Evolutionary conservation across 2,329 filamentous ascomycete genomes (phyloP).

Genomic region (Penicillium sp.): DNA sequence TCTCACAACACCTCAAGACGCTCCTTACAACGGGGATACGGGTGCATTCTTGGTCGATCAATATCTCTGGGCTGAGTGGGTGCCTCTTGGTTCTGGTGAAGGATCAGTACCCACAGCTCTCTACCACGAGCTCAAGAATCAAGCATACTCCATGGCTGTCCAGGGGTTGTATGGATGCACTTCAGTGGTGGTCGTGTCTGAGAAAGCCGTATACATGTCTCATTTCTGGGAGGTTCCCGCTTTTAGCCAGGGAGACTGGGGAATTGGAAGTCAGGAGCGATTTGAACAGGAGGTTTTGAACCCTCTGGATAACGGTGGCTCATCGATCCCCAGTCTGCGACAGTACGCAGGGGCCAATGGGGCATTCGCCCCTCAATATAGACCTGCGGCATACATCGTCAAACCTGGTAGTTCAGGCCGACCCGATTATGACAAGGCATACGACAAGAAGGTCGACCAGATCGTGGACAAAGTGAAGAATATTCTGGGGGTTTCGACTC

Average conservation of each 20-base stretch:
- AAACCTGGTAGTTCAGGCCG: background rate
- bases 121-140: constrained; percentile 3
- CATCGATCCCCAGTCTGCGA: background rate
- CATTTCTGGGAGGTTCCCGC: constrained; percentile 1
- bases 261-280: background rate
- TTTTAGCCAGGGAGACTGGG: background rate
- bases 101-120: background rate
- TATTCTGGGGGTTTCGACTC: background rate
- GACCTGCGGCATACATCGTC: background rate
- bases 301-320: background rate
- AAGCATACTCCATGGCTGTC: background rate
- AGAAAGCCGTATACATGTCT: constrained; percentile 1
- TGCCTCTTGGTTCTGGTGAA: background rate
- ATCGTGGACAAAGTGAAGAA: constrained; percentile 2
- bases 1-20: background rate
- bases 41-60: background rate
- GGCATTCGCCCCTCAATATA: background rate
- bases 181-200: background rate
- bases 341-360: constrained; percentile 1
- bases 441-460: constrained; percentile 2
- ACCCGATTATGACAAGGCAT: background rate
- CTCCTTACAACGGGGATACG: background rate
- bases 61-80: background rate
- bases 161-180: background rate
- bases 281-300: constrained; percentile 1